phyloP scores from a whole-genome alignment of 2,329 filamentous ascomycete genomes.

The Calonectria hawksworthii region DNA sequence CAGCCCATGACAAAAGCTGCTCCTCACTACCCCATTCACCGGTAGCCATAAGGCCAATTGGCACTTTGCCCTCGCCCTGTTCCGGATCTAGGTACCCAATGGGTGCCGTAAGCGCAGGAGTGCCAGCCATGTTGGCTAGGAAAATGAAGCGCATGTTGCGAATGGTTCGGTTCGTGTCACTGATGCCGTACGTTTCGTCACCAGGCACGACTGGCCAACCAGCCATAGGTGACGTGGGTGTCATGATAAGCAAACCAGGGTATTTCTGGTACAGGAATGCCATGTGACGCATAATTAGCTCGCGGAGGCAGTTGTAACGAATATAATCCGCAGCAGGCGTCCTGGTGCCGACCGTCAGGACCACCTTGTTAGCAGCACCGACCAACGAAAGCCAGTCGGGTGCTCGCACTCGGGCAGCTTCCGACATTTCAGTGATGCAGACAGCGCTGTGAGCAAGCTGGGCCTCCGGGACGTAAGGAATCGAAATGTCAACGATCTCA shows the following conservation, averaged over 20 bases:
- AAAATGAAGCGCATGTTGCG: conserved; percentile 88
- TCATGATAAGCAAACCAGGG: conserved; percentile 83
- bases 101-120: conserved; percentile 81
- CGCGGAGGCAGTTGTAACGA: conserved; percentile 79
- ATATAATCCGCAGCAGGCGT: conserved; percentile 79
- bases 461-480: conserved; percentile 78
- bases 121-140: conserved; percentile 85
- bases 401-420: conserved; percentile 58
- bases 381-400: conserved; percentile 68
- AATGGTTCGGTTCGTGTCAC: conserved; percentile 80
- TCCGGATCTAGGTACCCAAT: conserved; percentile 77
- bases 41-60: conserved; percentile 74
- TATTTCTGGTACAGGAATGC: conserved; percentile 77
- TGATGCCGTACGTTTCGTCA: conserved; percentile 79
- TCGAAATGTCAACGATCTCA: conserved; percentile 69
- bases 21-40: conserved; percentile 78
- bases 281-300: conserved; percentile 84
- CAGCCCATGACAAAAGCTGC: conserved; percentile 71
- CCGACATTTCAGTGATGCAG: conserved; percentile 80
- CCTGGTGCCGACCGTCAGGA: conserved; percentile 75
- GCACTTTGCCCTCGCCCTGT: conserved; percentile 70
- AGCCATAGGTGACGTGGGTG: conserved; percentile 81
- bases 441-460: conserved; percentile 84
- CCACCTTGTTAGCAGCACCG: conserved; percentile 76
- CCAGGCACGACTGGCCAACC: conserved; percentile 77